Evolutionary conservation across 208 protist genomes (phyloP).

Genomic region (Leishmania braziliensis): DNA sequence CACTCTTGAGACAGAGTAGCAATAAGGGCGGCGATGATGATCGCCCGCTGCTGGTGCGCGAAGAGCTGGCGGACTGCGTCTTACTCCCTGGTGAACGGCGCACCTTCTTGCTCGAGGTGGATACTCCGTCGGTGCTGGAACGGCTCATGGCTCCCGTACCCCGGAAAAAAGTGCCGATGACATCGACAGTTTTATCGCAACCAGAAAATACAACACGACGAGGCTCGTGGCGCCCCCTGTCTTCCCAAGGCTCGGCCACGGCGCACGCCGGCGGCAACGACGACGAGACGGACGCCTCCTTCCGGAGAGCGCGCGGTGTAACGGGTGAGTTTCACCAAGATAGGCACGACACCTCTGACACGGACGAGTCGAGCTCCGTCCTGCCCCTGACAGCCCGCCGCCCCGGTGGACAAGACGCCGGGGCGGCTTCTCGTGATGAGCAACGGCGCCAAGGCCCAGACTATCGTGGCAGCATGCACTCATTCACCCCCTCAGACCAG

Average conservation of each 20-base stretch:
- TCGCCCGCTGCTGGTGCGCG: conserved; percentile 28
- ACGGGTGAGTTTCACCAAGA: background rate
- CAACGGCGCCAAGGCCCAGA: background rate
- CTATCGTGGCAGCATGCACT: background rate
- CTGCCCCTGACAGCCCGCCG: background rate
- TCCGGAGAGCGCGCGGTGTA: background rate
- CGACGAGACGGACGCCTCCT: background rate
- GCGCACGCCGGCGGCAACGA: background rate
- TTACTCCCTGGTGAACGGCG: conserved; percentile 51
- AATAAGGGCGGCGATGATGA: background rate
- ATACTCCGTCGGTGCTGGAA: conserved; percentile 22
- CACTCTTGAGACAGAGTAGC: background rate
- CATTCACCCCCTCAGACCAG: background rate
- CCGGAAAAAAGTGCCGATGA: background rate
- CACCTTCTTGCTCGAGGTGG: conserved; percentile 33
- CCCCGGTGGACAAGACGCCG: background rate
- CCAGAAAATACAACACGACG: background rate
- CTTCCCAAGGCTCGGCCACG: background rate
- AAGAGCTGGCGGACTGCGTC: conserved; percentile 50
- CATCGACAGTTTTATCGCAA: background rate
- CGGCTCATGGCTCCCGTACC: conserved; percentile 17
- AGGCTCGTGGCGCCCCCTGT: background rate
- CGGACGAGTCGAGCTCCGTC: background rate
- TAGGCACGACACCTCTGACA: background rate
- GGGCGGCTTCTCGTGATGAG: background rate